Percentiles rank a stretch among this genome's conserved stretches.
Conservation (phyloP, 2,329 filamentous ascomycete species). For the Neofusicoccum kwambonambiense region DNA sequence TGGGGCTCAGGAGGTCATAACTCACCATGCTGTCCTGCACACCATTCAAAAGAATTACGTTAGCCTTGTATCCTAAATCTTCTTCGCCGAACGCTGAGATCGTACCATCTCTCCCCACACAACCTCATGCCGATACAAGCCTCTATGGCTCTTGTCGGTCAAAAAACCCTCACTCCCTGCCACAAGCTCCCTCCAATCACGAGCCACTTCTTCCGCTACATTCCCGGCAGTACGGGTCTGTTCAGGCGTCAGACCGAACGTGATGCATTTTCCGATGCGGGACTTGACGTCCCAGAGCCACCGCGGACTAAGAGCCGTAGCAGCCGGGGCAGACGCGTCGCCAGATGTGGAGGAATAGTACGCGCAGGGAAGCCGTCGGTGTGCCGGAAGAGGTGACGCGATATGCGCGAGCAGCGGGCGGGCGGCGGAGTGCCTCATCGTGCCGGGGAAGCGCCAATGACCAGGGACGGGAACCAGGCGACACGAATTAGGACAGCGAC, state of each 20-base stretch:
- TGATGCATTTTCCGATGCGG: slow-evolving; percentile 71
- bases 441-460: background rate
- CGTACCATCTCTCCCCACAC: slow-evolving; percentile 84
- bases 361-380: slow-evolving; percentile 4
- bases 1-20: background rate
- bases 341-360: slow-evolving; percentile 8
- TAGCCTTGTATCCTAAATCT: slow-evolving; percentile 22
- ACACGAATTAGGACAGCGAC: background rate
- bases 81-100: background rate
- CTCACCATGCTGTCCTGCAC: slow-evolving; percentile 56
- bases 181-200: slow-evolving; percentile 69
- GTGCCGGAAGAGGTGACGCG: background rate
- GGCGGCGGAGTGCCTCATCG: slow-evolving; percentile 6
- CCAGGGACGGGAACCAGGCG: background rate
- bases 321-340: slow-evolving; percentile 23
- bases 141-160: slow-evolving; percentile 59
- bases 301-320: slow-evolving; percentile 47
- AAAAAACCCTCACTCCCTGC: slow-evolving; percentile 76
- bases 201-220: slow-evolving; percentile 17
- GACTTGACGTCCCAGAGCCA: slow-evolving; percentile 70
- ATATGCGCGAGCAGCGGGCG: slow-evolving; percentile 13
- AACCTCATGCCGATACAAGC: slow-evolving; percentile 65
- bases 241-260: slow-evolving; percentile 63
- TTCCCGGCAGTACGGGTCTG: slow-evolving; percentile 57
- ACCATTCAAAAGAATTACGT: slow-evolving; percentile 25